Evolutionary conservation across 768 basidiomycete species (phyloP).

Genomic region (Kwoniella heveanensis): DNA sequence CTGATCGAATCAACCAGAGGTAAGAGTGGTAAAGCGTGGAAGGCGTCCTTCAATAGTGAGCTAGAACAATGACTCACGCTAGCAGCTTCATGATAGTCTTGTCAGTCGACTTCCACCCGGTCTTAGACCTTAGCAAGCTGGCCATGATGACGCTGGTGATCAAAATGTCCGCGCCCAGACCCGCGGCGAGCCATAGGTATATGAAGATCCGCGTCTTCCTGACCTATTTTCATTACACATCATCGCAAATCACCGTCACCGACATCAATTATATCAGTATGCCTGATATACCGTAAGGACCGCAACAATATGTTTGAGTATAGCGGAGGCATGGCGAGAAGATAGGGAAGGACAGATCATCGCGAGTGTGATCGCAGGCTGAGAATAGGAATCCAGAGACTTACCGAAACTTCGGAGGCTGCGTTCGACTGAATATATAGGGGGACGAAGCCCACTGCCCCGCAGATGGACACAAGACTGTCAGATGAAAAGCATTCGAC

Average conservation of each 20-base stretch:
- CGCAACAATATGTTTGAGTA: too few species aligned
- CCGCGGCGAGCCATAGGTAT: slow-evolving; percentile 5
- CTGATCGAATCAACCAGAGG: too few species aligned
- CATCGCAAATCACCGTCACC: too few species aligned
- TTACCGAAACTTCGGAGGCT: not conserved
- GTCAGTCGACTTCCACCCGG: slow-evolving; percentile 15
- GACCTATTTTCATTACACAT: not conserved
- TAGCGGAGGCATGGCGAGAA: too few species aligned
- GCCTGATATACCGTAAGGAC: too few species aligned
- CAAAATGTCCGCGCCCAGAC: slow-evolving; percentile 5
- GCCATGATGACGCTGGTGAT: slow-evolving; percentile 17
- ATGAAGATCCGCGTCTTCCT: not conserved
- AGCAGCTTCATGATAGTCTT: slow-evolving; percentile 12
- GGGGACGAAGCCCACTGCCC: slow-evolving; percentile 5
- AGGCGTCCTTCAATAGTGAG: too few species aligned
- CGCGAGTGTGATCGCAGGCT: too few species aligned
- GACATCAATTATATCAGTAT: not conserved
- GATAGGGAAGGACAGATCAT: too few species aligned
- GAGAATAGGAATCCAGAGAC: too few species aligned
- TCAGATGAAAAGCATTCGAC: not conserved
- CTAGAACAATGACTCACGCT: slow-evolving; percentile 14
- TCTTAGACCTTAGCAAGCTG: slow-evolving; percentile 10
- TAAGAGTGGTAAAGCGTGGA: too few species aligned
- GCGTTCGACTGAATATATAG: not conserved
- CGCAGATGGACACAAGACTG: slow-evolving; percentile 5